A percentile compares a stretch with the other conserved stretches of the same genome.
These are phyloP conservation scores for Xerocomus spinulosus DNA, from an alignment of 768 basidiomycete genomes.

Conservation along the genomic window DNA sequence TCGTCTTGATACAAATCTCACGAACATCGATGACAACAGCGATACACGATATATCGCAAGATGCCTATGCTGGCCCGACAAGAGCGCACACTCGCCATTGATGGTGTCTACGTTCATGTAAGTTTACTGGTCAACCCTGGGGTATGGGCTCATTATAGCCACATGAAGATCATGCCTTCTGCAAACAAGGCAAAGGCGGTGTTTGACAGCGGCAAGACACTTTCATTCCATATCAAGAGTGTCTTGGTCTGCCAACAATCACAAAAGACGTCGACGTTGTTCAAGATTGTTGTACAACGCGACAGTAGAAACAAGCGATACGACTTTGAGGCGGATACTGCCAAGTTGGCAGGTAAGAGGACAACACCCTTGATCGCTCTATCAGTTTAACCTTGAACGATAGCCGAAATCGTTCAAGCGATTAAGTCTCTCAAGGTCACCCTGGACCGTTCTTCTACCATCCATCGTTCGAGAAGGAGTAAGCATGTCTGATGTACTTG, in stretches of 20 bases:
- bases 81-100: constrained; percentile 88
- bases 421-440: constrained; percentile 61
- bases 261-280: constrained; percentile 70
- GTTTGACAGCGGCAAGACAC: constrained; percentile 85
- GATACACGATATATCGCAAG: constrained; percentile 90
- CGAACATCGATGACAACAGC: constrained; percentile 44
- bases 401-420: constrained; percentile 75
- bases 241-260: constrained; percentile 82
- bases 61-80: constrained; percentile 92
- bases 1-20: not conserved
- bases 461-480: constrained; percentile 59
- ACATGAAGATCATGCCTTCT: constrained; percentile 78
- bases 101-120: constrained; percentile 91
- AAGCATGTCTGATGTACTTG: constrained; percentile 43
- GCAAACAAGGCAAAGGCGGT: constrained; percentile 74
- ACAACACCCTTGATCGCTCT: not conserved
- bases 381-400: constrained; percentile 1
- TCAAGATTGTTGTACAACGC: constrained; percentile 85
- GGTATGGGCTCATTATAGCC: constrained; percentile 1
- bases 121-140: constrained; percentile 17
- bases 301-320: constrained; percentile 81
- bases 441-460: constrained; percentile 60
- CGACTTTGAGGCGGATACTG: constrained; percentile 93
- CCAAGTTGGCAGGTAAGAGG: constrained; percentile 67
- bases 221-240: constrained; percentile 88